Evolutionary conservation across 1,284 basidiomycete species (phyloP).

Genomic region (Tilletiopsis washingtonensis): DNA sequence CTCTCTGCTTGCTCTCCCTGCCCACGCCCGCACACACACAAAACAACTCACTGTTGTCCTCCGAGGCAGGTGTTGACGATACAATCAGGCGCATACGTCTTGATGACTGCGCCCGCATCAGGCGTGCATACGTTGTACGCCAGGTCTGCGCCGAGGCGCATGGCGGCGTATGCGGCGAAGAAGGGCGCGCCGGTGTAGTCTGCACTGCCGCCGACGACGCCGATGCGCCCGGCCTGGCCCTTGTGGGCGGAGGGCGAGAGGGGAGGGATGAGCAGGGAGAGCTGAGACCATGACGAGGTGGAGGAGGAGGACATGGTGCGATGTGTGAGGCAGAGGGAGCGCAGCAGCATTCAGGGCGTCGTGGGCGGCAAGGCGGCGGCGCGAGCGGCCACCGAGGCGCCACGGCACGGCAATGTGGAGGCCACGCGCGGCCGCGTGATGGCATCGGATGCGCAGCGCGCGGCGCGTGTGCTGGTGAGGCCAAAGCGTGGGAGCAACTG

Average conservation of each 20-base stretch:
- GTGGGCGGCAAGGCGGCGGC: too few species aligned
- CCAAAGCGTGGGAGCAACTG: too few species aligned
- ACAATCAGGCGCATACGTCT: constrained; percentile 84
- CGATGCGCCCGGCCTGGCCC: constrained; percentile 91
- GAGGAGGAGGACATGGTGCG: too few species aligned
- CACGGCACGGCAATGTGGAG: too few species aligned
- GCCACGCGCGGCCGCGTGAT: too few species aligned
- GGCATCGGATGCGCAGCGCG: too few species aligned
- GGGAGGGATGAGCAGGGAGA: constrained; percentile 80
- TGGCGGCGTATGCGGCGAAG: constrained; percentile 50
- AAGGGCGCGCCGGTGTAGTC: constrained; percentile 96
- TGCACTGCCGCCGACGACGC: constrained; percentile 81
- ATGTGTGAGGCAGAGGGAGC: too few species aligned
- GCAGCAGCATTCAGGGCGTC: too few species aligned
- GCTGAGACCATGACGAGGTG: too few species aligned
- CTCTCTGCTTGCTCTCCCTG: not conserved
- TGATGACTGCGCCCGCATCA: constrained; percentile 74
- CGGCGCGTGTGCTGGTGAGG: too few species aligned
- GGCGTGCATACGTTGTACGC: constrained; percentile 96
- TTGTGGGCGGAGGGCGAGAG: constrained; percentile 80
- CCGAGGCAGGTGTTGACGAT: constrained; percentile 87
- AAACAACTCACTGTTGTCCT: constrained; percentile 10
- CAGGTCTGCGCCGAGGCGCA: constrained; percentile 66
- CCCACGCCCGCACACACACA: too few species aligned
- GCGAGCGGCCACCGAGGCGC: too few species aligned